A percentile compares a stretch with the other conserved stretches of the same genome.
Evolutionary conservation across 768 basidiomycete species (phyloP).

Genomic region (Termitomyces sp.): DNA sequence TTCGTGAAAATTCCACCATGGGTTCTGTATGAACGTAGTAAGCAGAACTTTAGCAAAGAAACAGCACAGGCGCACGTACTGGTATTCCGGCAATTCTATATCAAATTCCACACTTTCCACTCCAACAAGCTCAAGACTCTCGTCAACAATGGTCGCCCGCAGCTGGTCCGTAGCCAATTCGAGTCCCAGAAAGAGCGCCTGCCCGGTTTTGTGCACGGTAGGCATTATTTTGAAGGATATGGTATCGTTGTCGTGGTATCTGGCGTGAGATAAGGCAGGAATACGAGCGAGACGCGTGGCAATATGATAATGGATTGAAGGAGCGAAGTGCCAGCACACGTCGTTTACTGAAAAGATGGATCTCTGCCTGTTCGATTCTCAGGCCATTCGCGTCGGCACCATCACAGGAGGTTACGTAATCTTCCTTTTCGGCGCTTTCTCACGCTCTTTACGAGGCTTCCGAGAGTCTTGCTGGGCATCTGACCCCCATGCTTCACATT

Average conservation of each 20-base stretch:
- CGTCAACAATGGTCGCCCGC: constrained; percentile 81
- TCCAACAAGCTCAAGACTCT: constrained; percentile 76
- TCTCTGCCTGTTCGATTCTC: constrained; percentile 19
- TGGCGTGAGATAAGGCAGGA: constrained; percentile 13
- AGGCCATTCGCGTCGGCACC: constrained; percentile 19
- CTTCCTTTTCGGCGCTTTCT: constrained; percentile 12
- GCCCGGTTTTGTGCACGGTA: constrained; percentile 41
- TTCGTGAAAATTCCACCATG: constrained; percentile 86
- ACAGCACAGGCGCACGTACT: constrained; percentile 48
- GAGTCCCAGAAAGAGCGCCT: constrained; percentile 75
- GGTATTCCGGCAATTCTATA: constrained; percentile 73
- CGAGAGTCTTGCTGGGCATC: neutral
- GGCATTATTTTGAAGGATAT: constrained; percentile 36
- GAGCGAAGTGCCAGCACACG: constrained; percentile 18
- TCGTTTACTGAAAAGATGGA: constrained; percentile 18
- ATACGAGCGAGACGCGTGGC: constrained; percentile 12
- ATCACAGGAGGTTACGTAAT: constrained; percentile 18
- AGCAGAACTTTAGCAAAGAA: neutral
- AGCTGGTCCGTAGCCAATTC: constrained; percentile 85
- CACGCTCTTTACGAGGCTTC: constrained; percentile 5
- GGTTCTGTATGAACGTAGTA: constrained; percentile 47
- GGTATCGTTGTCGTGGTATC: constrained; percentile 24
- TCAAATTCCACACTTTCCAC: constrained; percentile 86
- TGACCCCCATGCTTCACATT: neutral
- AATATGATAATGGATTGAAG: constrained; percentile 12